Evolutionary conservation across 1,139 yeast genomes (phyloP), one percentile per base, ranked within the genome.

Genomic region (Candida sp.): DNA sequence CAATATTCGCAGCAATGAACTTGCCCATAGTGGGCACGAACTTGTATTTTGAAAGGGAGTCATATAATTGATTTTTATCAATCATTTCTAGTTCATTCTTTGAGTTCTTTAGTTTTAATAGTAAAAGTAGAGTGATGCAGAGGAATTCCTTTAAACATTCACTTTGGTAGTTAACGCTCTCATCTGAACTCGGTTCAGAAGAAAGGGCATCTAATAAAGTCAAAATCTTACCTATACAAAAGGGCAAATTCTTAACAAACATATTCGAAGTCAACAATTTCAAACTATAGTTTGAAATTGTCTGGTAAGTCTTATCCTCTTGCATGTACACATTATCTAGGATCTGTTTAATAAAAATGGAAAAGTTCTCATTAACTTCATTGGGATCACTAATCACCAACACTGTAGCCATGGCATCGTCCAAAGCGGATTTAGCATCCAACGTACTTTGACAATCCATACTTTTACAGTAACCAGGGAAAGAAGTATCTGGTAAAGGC

Each of bases 11-110:
- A 5, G 64, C 47, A 5, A 72, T 62, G 44, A 70, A 65, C 34
- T 61, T 56, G 22, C 70, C 79, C 35, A 78, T 70, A 6, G 71
- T 66, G 34, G 76, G 75, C 21, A 88, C 66, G 33, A 73, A 61
- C 5, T 64, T 64, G 39, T 85, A 61, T 44, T 81, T 79, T 15
- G 53, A 45, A 27, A 73, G 53, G 2, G 57, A 46, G 4, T 44
- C 42, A 39, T 60, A 66, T 7, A 75, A 57, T 12, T 56, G 56
- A 4, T 48, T 47, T 5, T 47, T 46, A 9, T 57, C 58, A 1
- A 61, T 46, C 6, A 50, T 38, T 35, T 36, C 34, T 33, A 12
- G 54, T 7, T 49, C 55, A 29, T 50, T 42, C 43, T 30, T 61
- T 38, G 36, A 49, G 42, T 66, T 67, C 36, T 63, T 63, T 39